Base-by-base conservation (phyloP, 768 basidiomycete genomes). In the Boletus edulis region DNA sequence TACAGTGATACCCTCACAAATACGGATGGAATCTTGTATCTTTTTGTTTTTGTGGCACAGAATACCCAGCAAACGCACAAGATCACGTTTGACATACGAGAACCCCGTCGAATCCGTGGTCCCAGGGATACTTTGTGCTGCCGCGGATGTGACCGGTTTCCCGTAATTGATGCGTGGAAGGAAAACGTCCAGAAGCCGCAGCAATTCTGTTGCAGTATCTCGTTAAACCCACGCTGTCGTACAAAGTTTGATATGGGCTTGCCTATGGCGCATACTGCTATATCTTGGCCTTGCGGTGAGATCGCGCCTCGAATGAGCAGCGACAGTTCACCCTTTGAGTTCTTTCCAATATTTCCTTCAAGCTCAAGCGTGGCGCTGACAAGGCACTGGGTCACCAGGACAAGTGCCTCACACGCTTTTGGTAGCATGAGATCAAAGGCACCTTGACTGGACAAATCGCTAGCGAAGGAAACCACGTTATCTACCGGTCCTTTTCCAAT, bases 51-150 rank as follows among this genome's bases (percentile, higher is more conserved):
- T 81, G 64, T 89, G 81, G 49, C 83, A 84, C 13, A 96, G 71
- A 45, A 90, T 79, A 7, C 91, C 92, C n/a, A 96, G 75, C 13
- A 96, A 74, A 17, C 90, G 86, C n/a, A 94, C 89, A 37, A 97
- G 78, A 72, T 95, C 91, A 43, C 92, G 81, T 71, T 96, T 96
- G 55, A 97, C 74, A 67, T 91, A 91, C 1, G 81, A 78, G 68
- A 96, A 94, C 14, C 87, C 85, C n/a, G 78, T 74, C 42, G 75
- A 65, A 51, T 80, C 81, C 38, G 60, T 41, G 49, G 66, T 57
- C 49, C 63, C 68, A 44, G 67, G 60, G 44, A 61, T 63, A 20
- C 61, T 53, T 35, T 51, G 54, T 20, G n/a, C 29, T 5, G 29
- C 10, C 18, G 63, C 51, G 34, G 61, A 46, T 20, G 55, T 22